Evolutionary conservation across 495 filamentous ascomycete genomes (phyloP).

Genomic region (Aspergillus steynii): DNA sequence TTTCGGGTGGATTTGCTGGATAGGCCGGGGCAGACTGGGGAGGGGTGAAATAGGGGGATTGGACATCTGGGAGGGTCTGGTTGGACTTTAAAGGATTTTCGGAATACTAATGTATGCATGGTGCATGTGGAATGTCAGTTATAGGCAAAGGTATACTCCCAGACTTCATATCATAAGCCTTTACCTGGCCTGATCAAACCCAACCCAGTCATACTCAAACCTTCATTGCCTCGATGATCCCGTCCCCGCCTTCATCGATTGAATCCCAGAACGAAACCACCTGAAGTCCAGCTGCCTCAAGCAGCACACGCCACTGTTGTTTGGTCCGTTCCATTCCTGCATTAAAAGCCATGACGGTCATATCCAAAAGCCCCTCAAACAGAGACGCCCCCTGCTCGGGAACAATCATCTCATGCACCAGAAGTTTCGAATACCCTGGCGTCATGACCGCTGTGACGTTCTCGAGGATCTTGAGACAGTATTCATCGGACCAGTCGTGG

Average conservation of each 20-base stretch:
- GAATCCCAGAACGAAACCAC: slow-evolving; percentile 22
- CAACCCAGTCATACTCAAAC: neutral
- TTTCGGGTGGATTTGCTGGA: no score
- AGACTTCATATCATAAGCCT: no score
- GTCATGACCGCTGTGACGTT: slow-evolving; percentile 39
- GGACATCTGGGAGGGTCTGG: no score
- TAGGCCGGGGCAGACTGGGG: no score
- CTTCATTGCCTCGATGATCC: slow-evolving; percentile 2
- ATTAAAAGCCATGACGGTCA: slow-evolving; percentile 33
- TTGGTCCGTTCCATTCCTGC: slow-evolving; percentile 27
- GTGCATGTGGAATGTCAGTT: no score
- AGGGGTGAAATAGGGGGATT: no score
- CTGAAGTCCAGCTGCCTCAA: slow-evolving; percentile 23
- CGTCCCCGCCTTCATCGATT: neutral
- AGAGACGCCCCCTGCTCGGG: slow-evolving; percentile 5
- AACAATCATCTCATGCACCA: slow-evolving; percentile 17
- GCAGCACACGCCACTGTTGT: slow-evolving; percentile 23
- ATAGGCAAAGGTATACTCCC: no score
- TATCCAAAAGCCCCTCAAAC: slow-evolving; percentile 27
- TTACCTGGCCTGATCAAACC: no score
- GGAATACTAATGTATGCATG: no score
- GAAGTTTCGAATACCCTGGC: slow-evolving; percentile 26
- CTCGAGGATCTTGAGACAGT: slow-evolving; percentile 36
- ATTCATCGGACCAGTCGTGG: slow-evolving; percentile 51
- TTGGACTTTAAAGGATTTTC: no score